Base-by-base conservation (phyloP, 2,329 filamentous ascomycete genomes). In the Hymenoscyphus infarciens region DNA sequence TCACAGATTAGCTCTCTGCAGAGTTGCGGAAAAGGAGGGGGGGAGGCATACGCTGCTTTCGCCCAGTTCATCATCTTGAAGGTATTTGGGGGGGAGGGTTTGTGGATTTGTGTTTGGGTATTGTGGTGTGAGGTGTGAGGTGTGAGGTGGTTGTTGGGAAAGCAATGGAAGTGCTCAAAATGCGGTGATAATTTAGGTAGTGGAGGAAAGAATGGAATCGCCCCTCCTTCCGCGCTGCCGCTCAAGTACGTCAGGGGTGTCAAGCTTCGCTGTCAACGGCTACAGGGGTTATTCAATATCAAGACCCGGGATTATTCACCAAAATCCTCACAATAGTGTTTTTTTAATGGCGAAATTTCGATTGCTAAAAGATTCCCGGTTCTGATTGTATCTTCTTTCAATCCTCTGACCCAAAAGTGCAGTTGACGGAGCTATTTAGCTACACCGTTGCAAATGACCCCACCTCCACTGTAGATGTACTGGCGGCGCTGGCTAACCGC, bases 61-160 rank as follows among this genome's bases (percentile, higher is more conserved):
- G 92, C 88, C 92, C 92, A 97, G 82, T 92, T 95, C 82, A 96
- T 93, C 88, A 91, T 95, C 77, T 74, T 83, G 76, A 71, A 67
- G 56, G 62, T 57, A 39, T 64, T 57, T 65, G 42, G 19, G 35
- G 22, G 33, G 42, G 19, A 19, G 22, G 33, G 45, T 35, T 52
- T 59, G 11, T 49, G 4, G 27, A 22, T 49, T 54, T 42, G 59
- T 59, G 16, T 59, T 56, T 59, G 29, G 33, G 56, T 45, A 52
- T 58, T 56, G 61, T 38, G 63, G 57, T 60, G 63, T 66, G 45
- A 25, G 39, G 29, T 60, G 63, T 66, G 45, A 25, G 39, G 29
- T 60, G 63, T 66, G 45, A 25, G 39, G 29, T 45, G 25, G n/a
- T 49, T 49, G n/a, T 49, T 27, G 45, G 15, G 42, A 42, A 57